Percentiles rank a stretch among this genome's conserved stretches.
Evolutionary conservation across 352 stramenopile genomes (phyloP).

Genomic region (Globisporangium ultimum): DNA sequence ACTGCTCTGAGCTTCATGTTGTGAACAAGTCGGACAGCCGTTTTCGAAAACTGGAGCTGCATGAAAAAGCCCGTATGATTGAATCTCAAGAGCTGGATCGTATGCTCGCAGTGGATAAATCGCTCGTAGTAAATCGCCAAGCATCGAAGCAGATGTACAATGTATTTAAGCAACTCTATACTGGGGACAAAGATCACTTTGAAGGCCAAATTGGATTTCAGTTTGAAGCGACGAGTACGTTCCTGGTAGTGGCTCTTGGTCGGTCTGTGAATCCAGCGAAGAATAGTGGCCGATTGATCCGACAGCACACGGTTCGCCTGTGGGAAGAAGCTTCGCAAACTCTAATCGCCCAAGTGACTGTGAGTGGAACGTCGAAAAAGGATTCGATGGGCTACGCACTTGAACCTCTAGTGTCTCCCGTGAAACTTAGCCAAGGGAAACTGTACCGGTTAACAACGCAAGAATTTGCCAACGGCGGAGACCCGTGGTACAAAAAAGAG

Average conservation of each 20-base stretch:
- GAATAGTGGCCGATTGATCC: conserved; percentile 58
- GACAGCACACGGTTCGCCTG: conserved; percentile 72
- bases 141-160: conserved; percentile 80
- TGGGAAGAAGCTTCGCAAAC: conserved; percentile 82
- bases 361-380: conserved; percentile 62
- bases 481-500: conserved; percentile 90
- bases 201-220: conserved; percentile 89
- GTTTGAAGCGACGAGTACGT: conserved; percentile 82
- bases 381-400: conserved; percentile 75
- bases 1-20: conserved; percentile 60
- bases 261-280: conserved; percentile 70
- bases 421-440: conserved; percentile 76
- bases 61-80: conserved; percentile 52
- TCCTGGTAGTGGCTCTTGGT: conserved; percentile 76
- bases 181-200: conserved; percentile 87
- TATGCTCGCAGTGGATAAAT: conserved; percentile 44
- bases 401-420: conserved; percentile 47
- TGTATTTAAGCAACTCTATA: conserved; percentile 87
- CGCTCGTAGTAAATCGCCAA: conserved; percentile 38
- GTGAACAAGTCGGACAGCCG: conserved; percentile 63
- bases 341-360: conserved; percentile 58
- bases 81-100: conserved; percentile 68
- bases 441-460: conserved; percentile 85
- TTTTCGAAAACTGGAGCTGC: conserved; percentile 57
- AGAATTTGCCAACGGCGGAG: conserved; percentile 83